These are phyloP conservation scores for Clarkia xantiana DNA, from an alignment of 345 rosid species.

Conservation along the genomic window DNA sequence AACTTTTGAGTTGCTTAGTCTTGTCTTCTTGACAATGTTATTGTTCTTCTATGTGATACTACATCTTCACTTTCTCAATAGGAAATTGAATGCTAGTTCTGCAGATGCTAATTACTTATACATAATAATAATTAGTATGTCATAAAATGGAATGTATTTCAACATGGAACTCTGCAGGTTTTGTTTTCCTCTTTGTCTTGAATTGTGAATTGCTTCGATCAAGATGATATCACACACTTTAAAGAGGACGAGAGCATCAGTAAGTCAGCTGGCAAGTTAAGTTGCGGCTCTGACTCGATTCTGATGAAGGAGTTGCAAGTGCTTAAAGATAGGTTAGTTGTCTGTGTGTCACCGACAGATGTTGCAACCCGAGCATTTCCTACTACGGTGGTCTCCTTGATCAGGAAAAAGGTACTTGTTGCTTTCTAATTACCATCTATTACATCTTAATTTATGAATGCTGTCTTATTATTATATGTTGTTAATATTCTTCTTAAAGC, in stretches of 20 bases:
- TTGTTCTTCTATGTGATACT: background rate
- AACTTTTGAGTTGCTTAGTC: background rate
- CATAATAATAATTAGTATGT: too few species aligned
- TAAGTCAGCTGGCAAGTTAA: conserved; percentile 12
- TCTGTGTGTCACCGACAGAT: conserved; percentile 6
- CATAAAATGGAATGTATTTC: background rate
- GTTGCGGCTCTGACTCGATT: conserved; percentile 12
- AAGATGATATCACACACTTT: conserved; percentile 61
- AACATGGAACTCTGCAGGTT: background rate
- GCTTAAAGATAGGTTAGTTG: conserved; percentile 10
- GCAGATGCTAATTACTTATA: too few species aligned
- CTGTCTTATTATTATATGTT: background rate
- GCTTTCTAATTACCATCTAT: background rate
- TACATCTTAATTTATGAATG: background rate
- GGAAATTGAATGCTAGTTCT: background rate
- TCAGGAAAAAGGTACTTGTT: conserved; percentile 19
- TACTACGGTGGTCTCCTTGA: conserved; percentile 8
- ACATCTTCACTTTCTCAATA: too few species aligned
- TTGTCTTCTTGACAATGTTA: background rate
- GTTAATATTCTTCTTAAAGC: background rate
- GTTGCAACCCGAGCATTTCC: conserved; percentile 9
- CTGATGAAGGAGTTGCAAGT: conserved; percentile 6
- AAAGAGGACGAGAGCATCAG: conserved; percentile 22
- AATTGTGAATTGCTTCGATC: conserved; percentile 1
- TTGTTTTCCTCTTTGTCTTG: conserved; percentile 1